Evolutionary conservation across 257 asterid genomes (phyloP), one percentile per base, ranked within the genome.

Genomic region (Osmanthus fragrans): DNA sequence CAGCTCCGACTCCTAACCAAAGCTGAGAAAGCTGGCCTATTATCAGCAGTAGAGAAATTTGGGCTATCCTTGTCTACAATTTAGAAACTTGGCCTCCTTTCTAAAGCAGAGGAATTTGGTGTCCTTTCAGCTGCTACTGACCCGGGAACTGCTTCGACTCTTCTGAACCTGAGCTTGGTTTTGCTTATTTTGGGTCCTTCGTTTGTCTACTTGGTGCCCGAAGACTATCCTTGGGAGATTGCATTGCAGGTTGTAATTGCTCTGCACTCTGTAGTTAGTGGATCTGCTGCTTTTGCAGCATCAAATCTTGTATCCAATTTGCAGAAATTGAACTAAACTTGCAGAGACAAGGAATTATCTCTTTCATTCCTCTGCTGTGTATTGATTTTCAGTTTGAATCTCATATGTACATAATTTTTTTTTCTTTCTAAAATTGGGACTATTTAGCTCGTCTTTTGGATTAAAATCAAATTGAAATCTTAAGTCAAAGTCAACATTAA

Each of bases 221-320:
- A 92, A 71, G 96, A 88, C 16, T 88, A 92, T 81, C 90, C 97
- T 34, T 91, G 97, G 98, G 88, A 94, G 81, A 84, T 94, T 11
- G 96, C 79, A 7, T 45, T 94, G 86, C 98, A 92, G 84, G 81
- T 89, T 64, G 58, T 79, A 56, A 90, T 91, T 64, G 97, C 97
- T 73, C 9, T 88, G 70, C 18, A 86, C 16, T 80, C 88, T 80
- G 84, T 92, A 2, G 78, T 86, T 76, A 97, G 92, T 71, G 97
- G 97, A 18, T 91, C 97, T 72, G 96, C 97, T 72, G 94, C 98
- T 67, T 91, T 94, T 82, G 98, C 94, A 73, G 96, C 96, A 21
- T 93, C 98, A 15, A 92, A 85, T 84, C 96, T 93, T 78, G 92
- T 93, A 40, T 90, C 98, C 73, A 87, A 84, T 79, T 81, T 93